Evolutionary conservation across 1,284 basidiomycete genomes (phyloP).

Genomic region (Moesziomyces sp.): DNA sequence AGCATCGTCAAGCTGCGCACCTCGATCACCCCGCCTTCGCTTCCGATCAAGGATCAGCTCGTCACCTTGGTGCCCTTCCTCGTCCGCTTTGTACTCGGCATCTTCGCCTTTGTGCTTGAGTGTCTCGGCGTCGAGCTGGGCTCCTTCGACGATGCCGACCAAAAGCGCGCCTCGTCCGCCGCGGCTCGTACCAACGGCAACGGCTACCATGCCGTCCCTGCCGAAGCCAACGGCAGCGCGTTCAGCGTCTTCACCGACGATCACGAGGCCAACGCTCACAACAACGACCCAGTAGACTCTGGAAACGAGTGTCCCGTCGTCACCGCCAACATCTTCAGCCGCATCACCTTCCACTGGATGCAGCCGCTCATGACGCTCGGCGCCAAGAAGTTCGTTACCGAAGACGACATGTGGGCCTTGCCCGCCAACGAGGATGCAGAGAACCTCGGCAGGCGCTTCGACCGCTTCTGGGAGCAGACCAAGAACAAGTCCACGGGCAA

Average conservation of each 20-base stretch:
- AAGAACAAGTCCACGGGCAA: conserved; percentile 77
- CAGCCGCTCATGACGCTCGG: conserved; percentile 76
- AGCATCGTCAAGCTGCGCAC: conserved; percentile 73
- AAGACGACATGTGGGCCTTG: conserved; percentile 83
- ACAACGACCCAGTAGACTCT: conserved; percentile 74
- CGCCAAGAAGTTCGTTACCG: conserved; percentile 81
- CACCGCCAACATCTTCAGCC: conserved; percentile 72
- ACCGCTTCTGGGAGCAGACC: conserved; percentile 76
- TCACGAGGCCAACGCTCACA: conserved; percentile 62
- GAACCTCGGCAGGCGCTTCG: conserved; percentile 75
- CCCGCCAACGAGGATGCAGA: conserved; percentile 72
- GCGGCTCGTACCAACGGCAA: conserved; percentile 14
- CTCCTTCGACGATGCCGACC: conserved; percentile 9
- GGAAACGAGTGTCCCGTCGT: conserved; percentile 72
- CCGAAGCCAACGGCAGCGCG: conserved; percentile 34
- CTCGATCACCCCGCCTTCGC: conserved; percentile 40
- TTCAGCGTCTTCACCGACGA: conserved; percentile 49
- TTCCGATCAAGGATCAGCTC: conserved; percentile 40
- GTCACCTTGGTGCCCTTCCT: conserved; percentile 51
- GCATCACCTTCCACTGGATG: conserved; percentile 78
- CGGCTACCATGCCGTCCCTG: conserved; percentile 26
- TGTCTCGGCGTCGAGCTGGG: conserved; percentile 57
- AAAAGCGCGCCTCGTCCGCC: conserved; percentile 1
- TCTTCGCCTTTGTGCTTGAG: conserved; percentile 57
- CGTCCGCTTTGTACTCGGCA: conserved; percentile 46